Conservation (phyloP, 140 eudicot species). For the Bidens hawaiensis region DNA sequence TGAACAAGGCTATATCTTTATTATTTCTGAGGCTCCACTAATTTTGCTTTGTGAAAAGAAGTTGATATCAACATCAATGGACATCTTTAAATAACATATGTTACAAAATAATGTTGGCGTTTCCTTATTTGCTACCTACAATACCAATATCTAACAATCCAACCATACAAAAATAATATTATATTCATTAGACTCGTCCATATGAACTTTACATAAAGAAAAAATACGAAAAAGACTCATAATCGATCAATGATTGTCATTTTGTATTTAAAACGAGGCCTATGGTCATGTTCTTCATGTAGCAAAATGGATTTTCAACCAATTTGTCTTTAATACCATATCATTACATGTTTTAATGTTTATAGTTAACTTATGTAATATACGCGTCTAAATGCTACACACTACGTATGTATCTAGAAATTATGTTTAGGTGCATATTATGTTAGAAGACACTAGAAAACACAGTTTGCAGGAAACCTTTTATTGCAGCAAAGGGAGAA, state of each 20-base stretch:
- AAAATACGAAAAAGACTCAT: background rate
- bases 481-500: no score
- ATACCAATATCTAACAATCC: slow-evolving; percentile 29
- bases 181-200: background rate
- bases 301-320: no score
- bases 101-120: slow-evolving; percentile 15
- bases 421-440: no score
- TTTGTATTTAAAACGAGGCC: background rate
- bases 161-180: slow-evolving; percentile 28
- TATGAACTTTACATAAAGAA: background rate
- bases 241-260: background rate
- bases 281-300: no score
- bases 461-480: no score
- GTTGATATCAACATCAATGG: slow-evolving; percentile 12
- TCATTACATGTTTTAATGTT: no score
- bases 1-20: slow-evolving; percentile 26
- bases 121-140: slow-evolving; percentile 26
- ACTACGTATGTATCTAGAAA: no score
- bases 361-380: no score
- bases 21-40: slow-evolving; percentile 32
- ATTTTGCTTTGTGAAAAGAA: slow-evolving; percentile 20
- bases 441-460: no score
- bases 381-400: no score
- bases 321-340: no score
- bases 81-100: slow-evolving; percentile 12